Evolutionary conservation across 176 grass and related monocot genomes (phyloP).

Genomic region (Puya raimondii): DNA sequence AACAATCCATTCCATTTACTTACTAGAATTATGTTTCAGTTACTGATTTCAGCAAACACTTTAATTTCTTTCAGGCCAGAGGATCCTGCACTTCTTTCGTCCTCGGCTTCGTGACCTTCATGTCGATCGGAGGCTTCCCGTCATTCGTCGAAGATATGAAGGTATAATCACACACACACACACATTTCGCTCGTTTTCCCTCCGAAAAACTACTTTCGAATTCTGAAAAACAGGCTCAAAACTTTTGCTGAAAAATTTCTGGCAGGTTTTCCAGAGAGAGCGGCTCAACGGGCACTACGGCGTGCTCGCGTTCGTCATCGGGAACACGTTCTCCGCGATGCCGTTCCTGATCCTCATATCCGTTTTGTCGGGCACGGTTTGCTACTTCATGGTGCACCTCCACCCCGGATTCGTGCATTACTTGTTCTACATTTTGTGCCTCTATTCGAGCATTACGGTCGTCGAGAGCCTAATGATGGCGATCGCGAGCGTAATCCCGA

Average conservation of each 20-base stretch:
- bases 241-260: too few relatives aligned
- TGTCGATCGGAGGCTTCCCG: conserved; percentile 99
- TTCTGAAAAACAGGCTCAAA: too few relatives aligned
- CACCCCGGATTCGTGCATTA: conserved; percentile 85
- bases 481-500: conserved; percentile 97
- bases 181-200: not conserved
- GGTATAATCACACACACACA: conserved; percentile 12
- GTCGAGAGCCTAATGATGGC: conserved; percentile 99
- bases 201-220: too few relatives aligned
- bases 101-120: conserved; percentile 96
- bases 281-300: conserved; percentile 93
- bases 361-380: conserved; percentile 77
- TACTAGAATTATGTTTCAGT: too few relatives aligned
- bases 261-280: conserved; percentile 93
- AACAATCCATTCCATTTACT: too few relatives aligned
- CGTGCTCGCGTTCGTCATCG: conserved; percentile 75
- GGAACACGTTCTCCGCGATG: conserved; percentile 82
- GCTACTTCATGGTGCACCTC: conserved; percentile 87
- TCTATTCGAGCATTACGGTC: conserved; percentile 83
- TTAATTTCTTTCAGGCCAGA: conserved; percentile 44
- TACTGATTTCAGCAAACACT: too few relatives aligned
- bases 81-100: conserved; percentile 76
- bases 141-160: conserved; percentile 99
- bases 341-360: conserved; percentile 88
- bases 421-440: conserved; percentile 73